A percentile compares a stretch with the other conserved stretches of the same genome.
Evolutionary conservation across 345 rosid genomes (phyloP).

Genomic region (Limnanthes douglasii): DNA sequence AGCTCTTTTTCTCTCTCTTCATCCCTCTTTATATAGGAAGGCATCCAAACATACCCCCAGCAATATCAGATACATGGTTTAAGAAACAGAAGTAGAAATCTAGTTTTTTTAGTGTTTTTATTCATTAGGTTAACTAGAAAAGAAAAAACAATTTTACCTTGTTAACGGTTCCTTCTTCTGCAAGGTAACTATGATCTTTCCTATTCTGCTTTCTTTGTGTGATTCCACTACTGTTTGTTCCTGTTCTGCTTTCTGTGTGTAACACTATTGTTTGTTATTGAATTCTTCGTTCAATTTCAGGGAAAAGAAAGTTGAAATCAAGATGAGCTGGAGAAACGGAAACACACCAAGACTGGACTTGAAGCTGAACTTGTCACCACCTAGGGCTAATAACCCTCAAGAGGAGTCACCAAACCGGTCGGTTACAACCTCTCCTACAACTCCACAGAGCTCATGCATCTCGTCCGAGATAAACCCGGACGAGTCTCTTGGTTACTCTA

Average conservation of each 20-base stretch:
- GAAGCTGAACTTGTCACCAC: slow-evolving; percentile 84
- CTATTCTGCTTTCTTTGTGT: slow-evolving; percentile 5
- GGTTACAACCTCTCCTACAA: slow-evolving; percentile 52
- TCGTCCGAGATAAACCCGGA: slow-evolving; percentile 69
- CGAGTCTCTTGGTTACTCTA: slow-evolving; percentile 25
- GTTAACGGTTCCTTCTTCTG: slow-evolving; percentile 10
- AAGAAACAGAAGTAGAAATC: too few relatives aligned
- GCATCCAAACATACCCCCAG: slow-evolving; percentile 20
- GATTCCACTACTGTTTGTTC: neutral
- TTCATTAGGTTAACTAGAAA: too few relatives aligned
- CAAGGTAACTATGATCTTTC: slow-evolving; percentile 12
- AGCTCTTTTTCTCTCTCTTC: slow-evolving; percentile 28
- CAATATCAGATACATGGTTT: too few relatives aligned
- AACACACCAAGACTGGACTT: slow-evolving; percentile 62
- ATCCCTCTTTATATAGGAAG: slow-evolving; percentile 17
- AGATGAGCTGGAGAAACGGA: slow-evolving; percentile 69
- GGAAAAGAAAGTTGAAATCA: slow-evolving; percentile 1
- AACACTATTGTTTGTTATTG: too few relatives aligned
- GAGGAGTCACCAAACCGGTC: slow-evolving; percentile 46
- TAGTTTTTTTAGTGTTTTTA: too few relatives aligned
- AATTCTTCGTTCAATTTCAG: neutral
- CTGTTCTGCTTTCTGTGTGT: slow-evolving; percentile 8
- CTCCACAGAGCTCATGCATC: slow-evolving; percentile 89
- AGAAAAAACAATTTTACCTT: slow-evolving; percentile 2
- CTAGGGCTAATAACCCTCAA: slow-evolving; percentile 28